phyloP scores from a whole-genome alignment of 139 green algal species.

The Chlamydomonas sphaeroides region DNA sequence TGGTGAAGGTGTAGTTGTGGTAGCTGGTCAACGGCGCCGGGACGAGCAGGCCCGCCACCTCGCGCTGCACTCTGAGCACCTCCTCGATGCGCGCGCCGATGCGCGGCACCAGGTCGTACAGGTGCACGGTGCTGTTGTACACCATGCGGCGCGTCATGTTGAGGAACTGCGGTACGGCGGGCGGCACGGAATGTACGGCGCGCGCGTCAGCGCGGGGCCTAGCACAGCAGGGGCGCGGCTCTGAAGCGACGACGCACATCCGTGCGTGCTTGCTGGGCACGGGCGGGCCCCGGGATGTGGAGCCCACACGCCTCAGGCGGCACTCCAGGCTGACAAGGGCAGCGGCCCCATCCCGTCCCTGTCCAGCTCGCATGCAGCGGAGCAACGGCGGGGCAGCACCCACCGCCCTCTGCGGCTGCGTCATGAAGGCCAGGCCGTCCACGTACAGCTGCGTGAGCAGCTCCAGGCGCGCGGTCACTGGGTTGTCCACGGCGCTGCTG shows the following conservation, averaged over 20 bases:
- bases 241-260: too few species aligned
- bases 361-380: too few species aligned
- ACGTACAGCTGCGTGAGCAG: conserved; percentile 53
- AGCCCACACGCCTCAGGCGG: too few species aligned
- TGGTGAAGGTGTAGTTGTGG: conserved; percentile 7
- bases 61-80: conserved; percentile 21
- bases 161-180: too few species aligned
- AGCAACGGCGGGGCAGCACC: too few species aligned
- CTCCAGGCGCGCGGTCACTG: neutral
- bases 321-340: too few species aligned
- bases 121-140: conserved; percentile 35
- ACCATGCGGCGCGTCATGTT: conserved; percentile 41
- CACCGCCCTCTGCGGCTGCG: neutral
- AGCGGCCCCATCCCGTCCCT: too few species aligned
- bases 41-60: conserved; percentile 1
- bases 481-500: conserved; percentile 7
- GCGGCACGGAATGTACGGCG: too few species aligned
- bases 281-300: too few species aligned
- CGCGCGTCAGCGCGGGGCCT: too few species aligned
- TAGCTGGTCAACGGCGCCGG: neutral
- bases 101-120: conserved; percentile 28
- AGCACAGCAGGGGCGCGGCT: too few species aligned
- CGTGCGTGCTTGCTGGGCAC: too few species aligned
- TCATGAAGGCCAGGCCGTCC: conserved; percentile 2
- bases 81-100: conserved; percentile 45